A percentile compares a stretch with the other conserved stretches of the same genome.
These are phyloP conservation scores for Lentinus tigrinus DNA, from an alignment of 768 basidiomycete species.

Conservation along the genomic window DNA sequence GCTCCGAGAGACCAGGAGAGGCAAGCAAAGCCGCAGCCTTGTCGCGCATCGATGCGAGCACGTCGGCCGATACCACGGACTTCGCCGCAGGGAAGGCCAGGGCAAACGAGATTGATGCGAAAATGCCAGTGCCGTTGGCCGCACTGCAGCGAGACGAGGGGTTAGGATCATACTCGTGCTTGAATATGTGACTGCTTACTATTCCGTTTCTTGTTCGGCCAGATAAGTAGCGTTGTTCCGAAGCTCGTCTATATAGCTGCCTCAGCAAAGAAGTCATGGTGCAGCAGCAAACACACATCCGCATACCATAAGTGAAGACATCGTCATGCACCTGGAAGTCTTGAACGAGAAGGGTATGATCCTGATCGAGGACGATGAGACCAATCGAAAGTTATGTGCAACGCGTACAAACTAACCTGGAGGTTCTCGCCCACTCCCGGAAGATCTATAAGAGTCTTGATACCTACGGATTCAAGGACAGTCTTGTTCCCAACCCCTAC, in stretches of 20 bases:
- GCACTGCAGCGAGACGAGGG: neutral
- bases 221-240: conserved; percentile 1
- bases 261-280: neutral
- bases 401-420: neutral
- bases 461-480: neutral
- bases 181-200: neutral
- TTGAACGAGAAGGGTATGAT: neutral
- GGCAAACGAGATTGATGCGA: neutral
- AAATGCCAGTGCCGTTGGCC: neutral
- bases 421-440: conserved; percentile 11
- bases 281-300: neutral
- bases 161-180: too few relatives aligned
- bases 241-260: neutral
- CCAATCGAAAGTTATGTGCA: neutral
- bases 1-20: neutral
- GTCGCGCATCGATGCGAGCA: neutral
- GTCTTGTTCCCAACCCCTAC: conserved; percentile 2
- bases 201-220: neutral
- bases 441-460: conserved; percentile 5
- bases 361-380: neutral
- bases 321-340: neutral
- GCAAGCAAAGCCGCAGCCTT: neutral
- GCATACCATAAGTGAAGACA: neutral
- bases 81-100: neutral
- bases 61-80: neutral